Base-by-base conservation (phyloP, 495 filamentous ascomycete species). In the Articulospora tetracladia region DNA sequence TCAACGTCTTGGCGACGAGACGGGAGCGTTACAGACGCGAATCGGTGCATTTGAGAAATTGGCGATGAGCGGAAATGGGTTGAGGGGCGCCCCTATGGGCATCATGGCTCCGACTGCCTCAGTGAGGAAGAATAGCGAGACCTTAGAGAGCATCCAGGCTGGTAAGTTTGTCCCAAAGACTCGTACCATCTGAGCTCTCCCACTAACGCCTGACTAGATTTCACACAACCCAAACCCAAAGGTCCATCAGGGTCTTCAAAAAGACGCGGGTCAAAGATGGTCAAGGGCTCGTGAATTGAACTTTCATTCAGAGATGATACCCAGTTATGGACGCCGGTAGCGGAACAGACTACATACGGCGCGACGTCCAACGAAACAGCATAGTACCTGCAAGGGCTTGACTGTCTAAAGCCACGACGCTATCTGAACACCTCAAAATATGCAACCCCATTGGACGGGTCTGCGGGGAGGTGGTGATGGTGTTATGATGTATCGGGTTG, bases 31-130 rank as follows among this genome's bases (percentile, higher is more conserved):
- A 39, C 53, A 53, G 26, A 59, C 20, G 1, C 39, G 61, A 25
- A 56, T 63, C 8, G 56, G 39, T 15, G 55, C 61, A 28, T 63
- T 63, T 52, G 61, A 63, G 26, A 63, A 56, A 36, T 23, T 59
- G 26, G 55, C 61, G 6, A 59, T 58, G 53, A 58, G 49, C 39
- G 60, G 60, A 15, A 58, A 46, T 27, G 39, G 39, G 17, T 44
- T 44, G 17, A 44, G 39, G 17, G 39, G 39, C n/a, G 39, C 39
- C 15, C 39, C 39, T 12, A 44, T 44, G 39, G n/a, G 17, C 17
- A 44, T 44, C 11, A 44, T n/a, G 15, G n/a, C n/a, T n/a, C 39
- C 10, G 15, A 19, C 39, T 15, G 39, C 11, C 3, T 17, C 39
- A 19, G 15, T 44, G 8, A 44, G 15, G 39, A n/a, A 44, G 15